phyloP scores from a whole-genome alignment of 2,329 filamentous ascomycete species.

The Thielaviopsis musarum region DNA sequence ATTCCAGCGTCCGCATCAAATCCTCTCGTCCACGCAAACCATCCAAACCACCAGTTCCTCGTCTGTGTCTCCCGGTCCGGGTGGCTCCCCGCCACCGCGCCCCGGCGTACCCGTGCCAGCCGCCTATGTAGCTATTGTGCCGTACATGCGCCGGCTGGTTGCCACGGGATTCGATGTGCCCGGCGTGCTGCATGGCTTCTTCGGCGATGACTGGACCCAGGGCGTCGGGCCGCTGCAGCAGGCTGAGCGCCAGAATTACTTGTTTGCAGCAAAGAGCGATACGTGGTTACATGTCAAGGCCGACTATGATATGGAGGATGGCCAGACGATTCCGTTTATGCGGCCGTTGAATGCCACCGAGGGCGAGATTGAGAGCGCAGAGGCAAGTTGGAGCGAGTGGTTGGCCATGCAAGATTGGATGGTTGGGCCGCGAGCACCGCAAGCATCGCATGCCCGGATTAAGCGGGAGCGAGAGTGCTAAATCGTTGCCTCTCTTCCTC shows the following conservation, averaged over 20 bases:
- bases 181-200: conserved; percentile 82
- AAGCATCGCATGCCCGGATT: neutral
- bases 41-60: conserved; percentile 17
- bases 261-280: conserved; percentile 87
- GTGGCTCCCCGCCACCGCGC: conserved; percentile 12
- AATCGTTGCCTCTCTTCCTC: neutral
- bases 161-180: conserved; percentile 82
- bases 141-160: conserved; percentile 78
- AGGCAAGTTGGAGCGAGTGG: conserved; percentile 86
- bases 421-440: conserved; percentile 64
- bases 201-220: conserved; percentile 77
- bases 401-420: conserved; percentile 97
- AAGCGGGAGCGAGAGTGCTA: conserved; percentile 8
- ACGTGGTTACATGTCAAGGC: conserved; percentile 80
- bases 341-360: conserved; percentile 64
- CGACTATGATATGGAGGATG: conserved; percentile 71
- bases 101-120: conserved; percentile 8
- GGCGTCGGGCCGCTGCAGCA: conserved; percentile 75
- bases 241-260: conserved; percentile 79
- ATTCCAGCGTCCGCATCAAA: conserved; percentile 44
- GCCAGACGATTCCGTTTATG: conserved; percentile 77
- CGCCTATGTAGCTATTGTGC: conserved; percentile 50
- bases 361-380: conserved; percentile 66
- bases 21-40: conserved; percentile 17
- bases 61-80: conserved; percentile 17